A percentile compares a stretch with the other conserved stretches of the same genome.
phyloP scores from a whole-genome alignment of 2,329 filamentous ascomycete genomes.

The Aspergillus awamori region DNA sequence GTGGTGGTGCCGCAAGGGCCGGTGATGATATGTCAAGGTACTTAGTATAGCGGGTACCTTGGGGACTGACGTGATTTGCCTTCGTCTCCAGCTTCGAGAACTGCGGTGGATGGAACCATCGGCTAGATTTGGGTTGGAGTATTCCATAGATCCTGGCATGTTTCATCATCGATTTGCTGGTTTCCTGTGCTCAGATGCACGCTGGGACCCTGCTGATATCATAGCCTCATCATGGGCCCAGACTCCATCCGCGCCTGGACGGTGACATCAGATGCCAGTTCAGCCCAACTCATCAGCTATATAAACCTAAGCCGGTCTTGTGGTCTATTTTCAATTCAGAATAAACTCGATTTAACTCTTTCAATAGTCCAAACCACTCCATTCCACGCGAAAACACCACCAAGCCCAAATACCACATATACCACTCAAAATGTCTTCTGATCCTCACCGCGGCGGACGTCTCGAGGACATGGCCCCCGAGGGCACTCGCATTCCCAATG shows the following conservation, averaged over 20 bases:
- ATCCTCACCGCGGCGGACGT: conserved; percentile 39
- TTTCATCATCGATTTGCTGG: background rate
- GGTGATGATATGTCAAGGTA: background rate
- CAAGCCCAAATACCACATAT: background rate
- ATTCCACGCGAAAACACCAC: background rate
- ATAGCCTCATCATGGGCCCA: conserved; percentile 16
- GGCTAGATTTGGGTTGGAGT: background rate
- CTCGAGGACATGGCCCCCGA: conserved; percentile 44
- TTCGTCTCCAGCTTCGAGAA: background rate
- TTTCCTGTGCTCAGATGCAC: background rate
- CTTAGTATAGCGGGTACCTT: background rate
- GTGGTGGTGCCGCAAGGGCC: background rate
- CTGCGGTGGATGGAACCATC: background rate
- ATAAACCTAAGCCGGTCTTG: background rate
- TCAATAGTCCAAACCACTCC: too few relatives aligned
- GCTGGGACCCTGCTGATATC: conserved; percentile 14
- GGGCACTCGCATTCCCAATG: conserved; percentile 48
- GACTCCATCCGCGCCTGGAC: background rate
- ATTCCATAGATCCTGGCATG: background rate
- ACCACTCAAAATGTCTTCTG: conserved; percentile 11
- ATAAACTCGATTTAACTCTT: background rate
- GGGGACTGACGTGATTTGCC: background rate
- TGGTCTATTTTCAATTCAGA: background rate
- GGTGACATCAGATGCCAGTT: conserved; percentile 15
- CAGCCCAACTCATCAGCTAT: background rate